Evolutionary conservation across 2,329 filamentous ascomycete genomes (phyloP).

Genomic region (Pseudogymnoascus sp.): DNA sequence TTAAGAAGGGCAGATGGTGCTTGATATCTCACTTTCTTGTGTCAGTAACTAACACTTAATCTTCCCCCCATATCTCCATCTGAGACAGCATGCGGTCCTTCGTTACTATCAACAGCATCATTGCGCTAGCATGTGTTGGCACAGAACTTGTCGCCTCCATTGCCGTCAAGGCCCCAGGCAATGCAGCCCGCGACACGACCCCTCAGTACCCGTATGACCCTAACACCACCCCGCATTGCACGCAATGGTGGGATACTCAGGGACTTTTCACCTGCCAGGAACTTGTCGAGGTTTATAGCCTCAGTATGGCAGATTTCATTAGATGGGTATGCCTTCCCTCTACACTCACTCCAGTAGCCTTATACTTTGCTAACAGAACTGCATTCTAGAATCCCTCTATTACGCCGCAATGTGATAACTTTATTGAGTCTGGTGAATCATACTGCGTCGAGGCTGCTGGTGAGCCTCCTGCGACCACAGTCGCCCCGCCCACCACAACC

Average conservation of each 20-base stretch:
- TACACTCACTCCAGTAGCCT: neutral
- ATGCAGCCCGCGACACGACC: neutral
- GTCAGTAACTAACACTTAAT: too few species aligned
- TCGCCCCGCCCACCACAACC: neutral
- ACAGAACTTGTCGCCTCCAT: neutral
- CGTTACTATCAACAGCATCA: neutral
- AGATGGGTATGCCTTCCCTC: neutral
- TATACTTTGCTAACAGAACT: neutral
- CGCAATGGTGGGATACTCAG: neutral
- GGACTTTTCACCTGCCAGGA: neutral
- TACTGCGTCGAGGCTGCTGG: neutral
- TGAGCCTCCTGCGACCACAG: neutral
- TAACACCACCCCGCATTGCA: neutral
- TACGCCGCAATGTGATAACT: neutral
- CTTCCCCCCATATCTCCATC: too few species aligned
- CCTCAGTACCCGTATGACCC: neutral
- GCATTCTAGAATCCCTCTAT: neutral
- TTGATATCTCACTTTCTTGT: too few species aligned
- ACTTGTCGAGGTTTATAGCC: neutral
- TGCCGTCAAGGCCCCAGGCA: neutral
- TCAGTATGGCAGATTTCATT: neutral
- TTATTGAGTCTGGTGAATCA: neutral
- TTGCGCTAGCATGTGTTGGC: neutral
- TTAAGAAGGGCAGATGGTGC: too few species aligned
- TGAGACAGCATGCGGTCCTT: neutral